A percentile compares a stretch with the other conserved stretches of the same genome.
Evolutionary conservation across 2,329 filamentous ascomycete species (phyloP).

Genomic region (Colletotrichum sp.): DNA sequence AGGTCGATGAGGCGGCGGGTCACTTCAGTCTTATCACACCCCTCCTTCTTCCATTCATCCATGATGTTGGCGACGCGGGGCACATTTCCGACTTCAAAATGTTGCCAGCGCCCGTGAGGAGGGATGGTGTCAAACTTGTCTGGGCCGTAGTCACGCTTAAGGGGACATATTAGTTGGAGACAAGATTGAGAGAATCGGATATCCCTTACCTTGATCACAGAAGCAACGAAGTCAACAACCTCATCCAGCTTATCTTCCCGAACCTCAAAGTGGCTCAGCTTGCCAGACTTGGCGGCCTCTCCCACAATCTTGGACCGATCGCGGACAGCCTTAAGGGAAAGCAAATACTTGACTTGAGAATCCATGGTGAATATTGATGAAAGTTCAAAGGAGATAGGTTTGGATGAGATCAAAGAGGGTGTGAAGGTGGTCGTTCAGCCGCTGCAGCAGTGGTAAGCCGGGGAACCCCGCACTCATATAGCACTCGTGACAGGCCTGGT

Average conservation of each 20-base stretch:
- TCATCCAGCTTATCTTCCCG: slow-evolving; percentile 39
- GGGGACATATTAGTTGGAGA: background rate
- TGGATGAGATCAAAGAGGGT: background rate
- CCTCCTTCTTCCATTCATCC: slow-evolving; percentile 46
- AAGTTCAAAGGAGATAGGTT: background rate
- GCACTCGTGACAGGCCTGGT: background rate
- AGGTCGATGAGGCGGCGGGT: slow-evolving; percentile 63
- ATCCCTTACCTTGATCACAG: slow-evolving; percentile 45
- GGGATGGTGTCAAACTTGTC: slow-evolving; percentile 52
- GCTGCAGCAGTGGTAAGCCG: background rate
- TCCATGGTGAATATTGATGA: background rate
- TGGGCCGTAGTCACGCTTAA: slow-evolving; percentile 55
- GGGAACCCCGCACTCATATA: background rate
- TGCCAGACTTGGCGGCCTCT: slow-evolving; percentile 39
- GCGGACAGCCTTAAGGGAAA: slow-evolving; percentile 39
- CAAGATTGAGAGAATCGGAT: background rate
- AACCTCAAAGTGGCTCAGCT: slow-evolving; percentile 47
- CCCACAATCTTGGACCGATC: slow-evolving; percentile 37
- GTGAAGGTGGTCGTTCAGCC: background rate
- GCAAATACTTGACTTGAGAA: slow-evolving; percentile 34
- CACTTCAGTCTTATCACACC: slow-evolving; percentile 47
- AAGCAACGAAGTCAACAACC: slow-evolving; percentile 46
- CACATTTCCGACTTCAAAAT: slow-evolving; percentile 63
- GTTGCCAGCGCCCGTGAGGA: slow-evolving; percentile 65
- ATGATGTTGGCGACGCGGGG: slow-evolving; percentile 52